Conservation (phyloP, 1,284 basidiomycete genomes). For the Apiotrichum veenhuisii region DNA sequence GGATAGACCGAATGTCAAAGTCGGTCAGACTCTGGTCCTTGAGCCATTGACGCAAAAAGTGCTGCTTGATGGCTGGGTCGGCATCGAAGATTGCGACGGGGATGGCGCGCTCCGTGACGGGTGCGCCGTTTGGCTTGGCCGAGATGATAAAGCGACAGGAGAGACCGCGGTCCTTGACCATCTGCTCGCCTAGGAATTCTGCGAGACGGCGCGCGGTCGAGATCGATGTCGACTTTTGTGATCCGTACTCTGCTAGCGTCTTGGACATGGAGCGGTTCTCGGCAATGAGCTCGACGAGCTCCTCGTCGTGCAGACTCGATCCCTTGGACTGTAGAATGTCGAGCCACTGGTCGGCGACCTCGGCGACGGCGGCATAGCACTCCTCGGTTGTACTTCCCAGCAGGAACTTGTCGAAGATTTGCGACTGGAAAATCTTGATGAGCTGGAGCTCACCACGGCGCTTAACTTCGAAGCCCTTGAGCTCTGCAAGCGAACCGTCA, state of each 20-base stretch:
- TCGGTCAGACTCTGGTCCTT: slow-evolving; percentile 84
- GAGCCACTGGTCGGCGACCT: slow-evolving; percentile 94
- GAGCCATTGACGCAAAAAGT: slow-evolving; percentile 92
- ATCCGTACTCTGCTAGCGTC: slow-evolving; percentile 91
- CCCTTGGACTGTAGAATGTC: slow-evolving; percentile 90
- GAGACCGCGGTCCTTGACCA: slow-evolving; percentile 99
- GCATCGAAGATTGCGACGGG: slow-evolving; percentile 99
- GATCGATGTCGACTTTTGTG: slow-evolving; percentile 97
- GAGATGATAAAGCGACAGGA: slow-evolving; percentile 99
- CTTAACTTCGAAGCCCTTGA: slow-evolving; percentile 99
- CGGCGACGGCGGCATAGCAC: slow-evolving; percentile 91
- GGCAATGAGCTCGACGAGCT: slow-evolving; percentile 95
- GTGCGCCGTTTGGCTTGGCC: slow-evolving; percentile 84
- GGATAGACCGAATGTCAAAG: slow-evolving; percentile 89
- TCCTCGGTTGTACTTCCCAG: slow-evolving; percentile 89
- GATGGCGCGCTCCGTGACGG: slow-evolving; percentile 94
- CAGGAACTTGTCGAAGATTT: slow-evolving; percentile 97
- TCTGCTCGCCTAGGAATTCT: slow-evolving; percentile 95
- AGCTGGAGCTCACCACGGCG: slow-evolving; percentile 95
- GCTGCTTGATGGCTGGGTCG: slow-evolving; percentile 82
- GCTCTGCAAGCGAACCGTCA: slow-evolving; percentile 91
- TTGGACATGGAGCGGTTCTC: slow-evolving; percentile 98
- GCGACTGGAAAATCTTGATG: slow-evolving; percentile 99
- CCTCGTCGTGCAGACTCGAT: slow-evolving; percentile 78
- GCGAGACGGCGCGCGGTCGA: slow-evolving; percentile 92